phyloP scores from a whole-genome alignment of 1,284 basidiomycete species.

The Thecaphora frezii region DNA sequence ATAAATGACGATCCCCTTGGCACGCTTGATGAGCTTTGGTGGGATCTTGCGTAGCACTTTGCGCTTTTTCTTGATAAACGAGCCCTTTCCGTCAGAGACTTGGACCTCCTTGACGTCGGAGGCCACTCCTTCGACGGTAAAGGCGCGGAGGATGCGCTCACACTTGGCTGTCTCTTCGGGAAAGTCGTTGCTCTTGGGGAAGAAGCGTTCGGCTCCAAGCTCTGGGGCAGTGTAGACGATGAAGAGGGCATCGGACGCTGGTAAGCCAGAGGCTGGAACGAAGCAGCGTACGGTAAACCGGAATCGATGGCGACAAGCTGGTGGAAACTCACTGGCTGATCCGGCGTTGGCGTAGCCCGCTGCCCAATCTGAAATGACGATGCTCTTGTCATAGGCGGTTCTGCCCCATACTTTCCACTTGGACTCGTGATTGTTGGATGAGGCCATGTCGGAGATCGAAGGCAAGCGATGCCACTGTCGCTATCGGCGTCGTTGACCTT shows the following conservation, averaged over 20 bases:
- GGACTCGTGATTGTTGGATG: slow-evolving; percentile 7
- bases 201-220: slow-evolving; percentile 64
- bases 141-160: slow-evolving; percentile 61
- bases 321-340: slow-evolving; percentile 21
- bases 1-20: slow-evolving; percentile 62
- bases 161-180: slow-evolving; percentile 63
- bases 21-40: slow-evolving; percentile 61
- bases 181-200: slow-evolving; percentile 64
- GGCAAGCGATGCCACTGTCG: too few species aligned
- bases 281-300: too few species aligned
- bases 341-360: slow-evolving; percentile 51
- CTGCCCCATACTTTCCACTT: slow-evolving; percentile 39
- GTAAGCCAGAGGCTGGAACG: too few species aligned
- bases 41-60: slow-evolving; percentile 64
- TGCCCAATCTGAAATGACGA: slow-evolving; percentile 52
- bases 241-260: neutral
- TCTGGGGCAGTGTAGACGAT: slow-evolving; percentile 6
- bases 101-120: slow-evolving; percentile 27
- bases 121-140: slow-evolving; percentile 49
- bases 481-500: too few species aligned
- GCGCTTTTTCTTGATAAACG: slow-evolving; percentile 57
- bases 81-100: slow-evolving; percentile 23
- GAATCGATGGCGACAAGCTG: neutral
- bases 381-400: slow-evolving; percentile 42
- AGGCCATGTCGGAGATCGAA: too few species aligned